Evolutionary conservation across 352 stramenopile genomes (phyloP), one percentile per base, ranked within the genome.

Genomic region (Saprolegnia parasitica): DNA sequence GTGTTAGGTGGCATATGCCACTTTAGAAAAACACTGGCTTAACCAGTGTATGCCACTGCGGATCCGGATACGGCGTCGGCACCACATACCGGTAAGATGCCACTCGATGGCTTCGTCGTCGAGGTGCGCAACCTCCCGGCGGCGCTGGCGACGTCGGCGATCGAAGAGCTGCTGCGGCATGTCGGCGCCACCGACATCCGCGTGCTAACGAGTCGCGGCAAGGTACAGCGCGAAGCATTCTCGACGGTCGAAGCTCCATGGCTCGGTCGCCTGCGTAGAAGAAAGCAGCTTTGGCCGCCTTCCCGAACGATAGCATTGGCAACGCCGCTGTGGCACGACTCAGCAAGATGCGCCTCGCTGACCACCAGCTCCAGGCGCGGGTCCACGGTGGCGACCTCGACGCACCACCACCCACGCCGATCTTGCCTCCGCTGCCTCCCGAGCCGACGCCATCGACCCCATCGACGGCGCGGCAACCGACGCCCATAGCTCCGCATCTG

Each of bases 401-500:
- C 13, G 35, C 29, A 1, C 16, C 9, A 23, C n/a, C 68, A 55
- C 67, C 61, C 35, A 13, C 57, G 64, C 29, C 71, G 18, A 60
- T 66, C 6, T 54, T 60, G 40, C 42, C 68, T 0, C 61, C 63
- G 11, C 54, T 62, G 21, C 55, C 55, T 11, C 67, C 55, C 37
- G 58, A 67, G 13, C 39, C 37, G 18, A 21, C 58, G 16, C 39
- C 40, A 18, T 20, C 56, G 18, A 15, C 40, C 32, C 54, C 42
- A 37, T 56, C 24, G 18, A 46, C 56, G 29, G 37, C 42, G 29
- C 21, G 29, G 29, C 62, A 67, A 18, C 79, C 84, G 16, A 79
- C 72, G 9, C 79, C 83, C 18, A 67, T 95, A 2, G 84, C 86
- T 40, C 83, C 84, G 5, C 86, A 95, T 68, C 78, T 95, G 20